Evolutionary conservation across 352 stramenopile species (phyloP), one percentile per base, ranked within the genome.

Genomic region (Pythium plurisporium): DNA sequence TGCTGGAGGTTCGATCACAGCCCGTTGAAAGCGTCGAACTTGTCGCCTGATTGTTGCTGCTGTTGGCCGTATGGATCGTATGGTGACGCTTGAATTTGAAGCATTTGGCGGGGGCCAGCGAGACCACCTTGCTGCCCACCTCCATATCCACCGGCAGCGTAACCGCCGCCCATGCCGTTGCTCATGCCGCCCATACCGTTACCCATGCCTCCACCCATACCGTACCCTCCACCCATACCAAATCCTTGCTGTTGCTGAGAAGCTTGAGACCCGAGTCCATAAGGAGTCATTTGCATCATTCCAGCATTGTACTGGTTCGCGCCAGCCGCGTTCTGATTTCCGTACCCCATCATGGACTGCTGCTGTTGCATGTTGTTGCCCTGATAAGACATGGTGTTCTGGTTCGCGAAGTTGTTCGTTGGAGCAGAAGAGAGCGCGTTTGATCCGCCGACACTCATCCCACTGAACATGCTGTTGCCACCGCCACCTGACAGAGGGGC

Each of bases 211-310:
- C 41, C 34, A 41, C 25, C 31, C 34, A 60, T 64, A 19, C 61
- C 62, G 50, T 73, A 79, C 45, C 67, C 65, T 3, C 65, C 60
- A 40, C 64, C 73, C 64, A 86, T 69, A 40, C 54, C 61, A 30
- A 78, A 76, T 11, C 59, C 56, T 72, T 79, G 69, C 31, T 79
- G 69, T 26, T 78, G 64, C 52, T 72, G 61, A 23, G 52, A 47
- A 51, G 47, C 40, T 46, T 61, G 65, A 6, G 50, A 27, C 5
- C 43, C 65, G 44, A 89, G 69, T 25, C 82, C 82, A 60, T 89
- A 91, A 57, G 81, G 81, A 27, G 76, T 86, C 75, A 91, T 84
- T 60, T 91, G 82, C 72, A 84, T 84, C 75, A 84, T 81, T 29
- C 55, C 67, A 17, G 72, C 64, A 51, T 82, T 85, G 66, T 85